These are phyloP conservation scores for Pyrrhoderma lamaoense DNA, from an alignment of 1,284 basidiomycete genomes.

Conservation along the genomic window DNA sequence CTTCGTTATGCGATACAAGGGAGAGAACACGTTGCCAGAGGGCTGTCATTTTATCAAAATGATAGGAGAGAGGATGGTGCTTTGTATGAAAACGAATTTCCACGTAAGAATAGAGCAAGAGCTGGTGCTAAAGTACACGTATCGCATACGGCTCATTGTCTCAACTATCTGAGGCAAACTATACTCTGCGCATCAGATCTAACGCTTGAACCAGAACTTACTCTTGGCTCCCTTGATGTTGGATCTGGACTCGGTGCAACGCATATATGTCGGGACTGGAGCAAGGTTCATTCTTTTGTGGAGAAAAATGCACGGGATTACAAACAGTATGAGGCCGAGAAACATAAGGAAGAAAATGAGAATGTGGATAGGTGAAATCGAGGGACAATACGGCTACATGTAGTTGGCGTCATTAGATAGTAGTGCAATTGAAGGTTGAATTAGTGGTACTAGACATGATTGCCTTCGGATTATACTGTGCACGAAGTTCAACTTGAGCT, in stretches of 20 bases:
- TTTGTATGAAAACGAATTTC: too few relatives aligned
- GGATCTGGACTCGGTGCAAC: constrained; percentile 24
- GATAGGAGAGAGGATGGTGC: too few relatives aligned
- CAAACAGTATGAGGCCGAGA: constrained; percentile 2
- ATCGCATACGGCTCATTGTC: constrained; percentile 24
- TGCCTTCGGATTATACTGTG: too few relatives aligned
- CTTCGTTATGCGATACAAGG: constrained; percentile 26
- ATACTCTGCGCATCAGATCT: constrained; percentile 32
- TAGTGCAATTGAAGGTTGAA: too few relatives aligned
- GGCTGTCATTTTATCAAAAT: neutral
- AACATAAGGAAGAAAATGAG: neutral
- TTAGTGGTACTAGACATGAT: too few relatives aligned
- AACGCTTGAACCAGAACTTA: constrained; percentile 32
- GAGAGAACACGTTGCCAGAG: constrained; percentile 19
- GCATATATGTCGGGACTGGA: constrained; percentile 31
- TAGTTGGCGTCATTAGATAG: too few relatives aligned
- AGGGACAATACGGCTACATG: too few relatives aligned
- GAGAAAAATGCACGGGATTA: constrained; percentile 17
- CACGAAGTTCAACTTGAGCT: neutral
- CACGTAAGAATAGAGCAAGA: too few relatives aligned
- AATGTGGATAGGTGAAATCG: neutral
- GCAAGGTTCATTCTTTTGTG: constrained; percentile 23
- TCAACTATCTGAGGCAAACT: constrained; percentile 29
- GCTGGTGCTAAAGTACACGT: constrained; percentile 3
- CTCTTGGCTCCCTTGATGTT: constrained; percentile 55